Evolutionary conservation across 169 alveolate genomes (phyloP).

Genomic region (Plasmodium knowlesi): DNA sequence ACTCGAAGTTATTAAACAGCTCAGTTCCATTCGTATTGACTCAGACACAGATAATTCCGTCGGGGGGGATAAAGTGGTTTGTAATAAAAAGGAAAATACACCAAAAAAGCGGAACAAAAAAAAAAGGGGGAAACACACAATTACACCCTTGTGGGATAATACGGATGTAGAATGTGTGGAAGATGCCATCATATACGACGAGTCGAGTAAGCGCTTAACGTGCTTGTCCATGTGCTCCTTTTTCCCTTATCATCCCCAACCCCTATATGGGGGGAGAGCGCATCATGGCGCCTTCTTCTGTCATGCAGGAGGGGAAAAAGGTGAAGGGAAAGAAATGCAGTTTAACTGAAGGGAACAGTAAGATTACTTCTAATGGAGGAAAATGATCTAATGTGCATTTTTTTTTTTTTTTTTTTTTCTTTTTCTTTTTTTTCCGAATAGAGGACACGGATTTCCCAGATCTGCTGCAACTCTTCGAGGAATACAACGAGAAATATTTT

Average conservation of each 20-base stretch:
- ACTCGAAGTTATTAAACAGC: constrained; percentile 28
- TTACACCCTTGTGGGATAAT: background rate
- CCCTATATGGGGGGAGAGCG: background rate
- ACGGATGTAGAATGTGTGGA: constrained; percentile 60
- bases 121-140: constrained; percentile 7
- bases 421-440: background rate
- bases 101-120: constrained; percentile 10
- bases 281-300: background rate
- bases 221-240: background rate
- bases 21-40: constrained; percentile 47
- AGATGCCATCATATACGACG: constrained; percentile 51
- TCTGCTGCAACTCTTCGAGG: constrained; percentile 84
- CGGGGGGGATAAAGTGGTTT: background rate
- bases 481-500: constrained; percentile 88
- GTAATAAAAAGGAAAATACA: constrained; percentile 20
- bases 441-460: constrained; percentile 83
- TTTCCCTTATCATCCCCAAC: background rate
- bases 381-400: background rate
- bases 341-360: background rate
- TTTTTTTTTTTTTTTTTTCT: background rate
- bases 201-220: constrained; percentile 19
- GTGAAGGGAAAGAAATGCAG: background rate
- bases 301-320: background rate
- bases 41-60: background rate
- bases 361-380: background rate